phyloP scores from a whole-genome alignment of 2,329 filamentous ascomycete genomes.

The Fusarium sp. region DNA sequence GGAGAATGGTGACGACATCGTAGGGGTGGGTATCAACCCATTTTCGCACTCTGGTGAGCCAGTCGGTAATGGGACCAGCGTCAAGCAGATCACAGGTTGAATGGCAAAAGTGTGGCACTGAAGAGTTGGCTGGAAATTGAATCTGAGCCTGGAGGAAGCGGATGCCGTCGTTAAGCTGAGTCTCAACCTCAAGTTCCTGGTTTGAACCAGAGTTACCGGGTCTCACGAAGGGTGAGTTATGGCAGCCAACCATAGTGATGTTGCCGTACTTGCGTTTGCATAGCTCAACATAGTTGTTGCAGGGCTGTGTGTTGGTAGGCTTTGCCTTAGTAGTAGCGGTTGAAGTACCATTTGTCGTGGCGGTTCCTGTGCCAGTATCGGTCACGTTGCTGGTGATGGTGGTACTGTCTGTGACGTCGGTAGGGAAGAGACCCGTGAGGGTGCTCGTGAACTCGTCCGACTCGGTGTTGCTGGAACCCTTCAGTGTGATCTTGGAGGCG shows the following conservation, averaged over 20 bases:
- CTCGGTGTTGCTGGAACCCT: slow-evolving; percentile 28
- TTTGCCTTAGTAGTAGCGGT: slow-evolving; percentile 44
- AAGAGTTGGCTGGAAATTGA: slow-evolving; percentile 66
- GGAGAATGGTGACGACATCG: slow-evolving; percentile 88
- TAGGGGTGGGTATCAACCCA: slow-evolving; percentile 86
- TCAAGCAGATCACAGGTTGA: slow-evolving; percentile 86
- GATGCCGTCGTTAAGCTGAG: slow-evolving; percentile 83
- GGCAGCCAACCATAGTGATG: slow-evolving; percentile 81
- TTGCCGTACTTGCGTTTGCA: slow-evolving; percentile 84
- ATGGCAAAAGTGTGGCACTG: slow-evolving; percentile 82
- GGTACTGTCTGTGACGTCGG: slow-evolving; percentile 49
- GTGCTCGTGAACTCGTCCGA: slow-evolving; percentile 55
- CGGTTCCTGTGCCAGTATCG: slow-evolving; percentile 53
- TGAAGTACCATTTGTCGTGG: slow-evolving; percentile 53
- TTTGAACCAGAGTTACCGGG: slow-evolving; percentile 81
- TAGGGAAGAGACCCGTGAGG: slow-evolving; percentile 61
- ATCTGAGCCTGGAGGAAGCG: slow-evolving; percentile 75
- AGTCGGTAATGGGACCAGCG: slow-evolving; percentile 80
- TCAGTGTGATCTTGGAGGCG: slow-evolving; percentile 45
- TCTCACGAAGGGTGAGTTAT: slow-evolving; percentile 84
- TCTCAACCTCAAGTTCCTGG: slow-evolving; percentile 75
- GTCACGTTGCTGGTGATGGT: slow-evolving; percentile 56
- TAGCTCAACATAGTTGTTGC: slow-evolving; percentile 83
- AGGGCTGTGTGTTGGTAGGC: slow-evolving; percentile 80
- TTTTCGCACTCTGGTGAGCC: slow-evolving; percentile 74